Conservation (phyloP, 2,329 filamentous ascomycete species). For the Colletotrichum australisinense region DNA sequence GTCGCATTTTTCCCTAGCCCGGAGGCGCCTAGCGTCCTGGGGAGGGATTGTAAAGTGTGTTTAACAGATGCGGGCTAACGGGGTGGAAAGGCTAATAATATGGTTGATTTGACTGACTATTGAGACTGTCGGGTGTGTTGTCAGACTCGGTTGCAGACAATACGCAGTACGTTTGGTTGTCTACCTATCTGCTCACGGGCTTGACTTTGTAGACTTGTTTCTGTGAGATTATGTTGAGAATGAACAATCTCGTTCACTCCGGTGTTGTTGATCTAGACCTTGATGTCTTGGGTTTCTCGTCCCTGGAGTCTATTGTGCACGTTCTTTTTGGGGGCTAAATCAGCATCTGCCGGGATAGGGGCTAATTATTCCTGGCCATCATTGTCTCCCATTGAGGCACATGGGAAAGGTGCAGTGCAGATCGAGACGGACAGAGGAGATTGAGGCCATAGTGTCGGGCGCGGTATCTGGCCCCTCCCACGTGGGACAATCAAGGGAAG, state of each 20-base stretch:
- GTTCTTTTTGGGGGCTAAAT: background rate
- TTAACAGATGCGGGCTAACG: background rate
- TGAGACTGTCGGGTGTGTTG: background rate
- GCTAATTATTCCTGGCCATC: background rate
- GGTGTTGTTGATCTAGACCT: background rate
- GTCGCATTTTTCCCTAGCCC: slow-evolving; percentile 4
- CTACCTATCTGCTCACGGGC: background rate
- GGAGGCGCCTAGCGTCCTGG: slow-evolving; percentile 12
- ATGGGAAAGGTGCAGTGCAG: background rate
- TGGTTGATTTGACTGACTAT: background rate
- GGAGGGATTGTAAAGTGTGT: background rate
- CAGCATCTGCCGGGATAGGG: background rate
- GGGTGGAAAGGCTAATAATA: background rate
- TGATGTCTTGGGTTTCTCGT: background rate
- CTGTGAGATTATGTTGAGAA: background rate
- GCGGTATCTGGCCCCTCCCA: slow-evolving; percentile 5
- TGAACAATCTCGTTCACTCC: background rate
- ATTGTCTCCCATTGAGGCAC: background rate
- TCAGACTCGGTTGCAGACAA: background rate
- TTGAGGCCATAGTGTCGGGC: background rate
- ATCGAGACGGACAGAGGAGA: slow-evolving; percentile 1
- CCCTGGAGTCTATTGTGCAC: background rate
- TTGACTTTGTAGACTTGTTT: background rate
- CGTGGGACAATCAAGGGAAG: slow-evolving; percentile 7
- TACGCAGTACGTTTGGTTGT: background rate